A percentile compares a stretch with the other conserved stretches of the same genome.
Evolutionary conservation across 164 flowering plant species (phyloP).

Genomic region (Nymphaea colorata): DNA sequence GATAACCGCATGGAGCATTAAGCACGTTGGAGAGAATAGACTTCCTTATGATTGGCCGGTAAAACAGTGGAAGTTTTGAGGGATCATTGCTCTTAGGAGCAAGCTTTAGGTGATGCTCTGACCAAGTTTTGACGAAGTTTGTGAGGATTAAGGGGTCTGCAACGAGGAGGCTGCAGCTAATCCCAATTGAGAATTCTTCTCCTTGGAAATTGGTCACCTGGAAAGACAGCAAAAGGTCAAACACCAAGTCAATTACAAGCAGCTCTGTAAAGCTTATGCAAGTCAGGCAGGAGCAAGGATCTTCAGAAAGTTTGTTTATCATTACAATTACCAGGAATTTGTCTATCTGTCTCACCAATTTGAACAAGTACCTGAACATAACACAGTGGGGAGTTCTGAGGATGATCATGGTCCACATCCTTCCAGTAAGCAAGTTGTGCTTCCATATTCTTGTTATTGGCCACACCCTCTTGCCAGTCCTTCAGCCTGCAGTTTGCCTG

Average conservation of each 20-base stretch:
- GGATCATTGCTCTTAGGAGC: not conserved
- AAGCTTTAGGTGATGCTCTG: not conserved
- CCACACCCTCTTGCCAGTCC: conserved; percentile 1
- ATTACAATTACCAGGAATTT: too few species aligned
- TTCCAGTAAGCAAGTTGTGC: conserved; percentile 7
- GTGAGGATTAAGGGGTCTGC: not conserved
- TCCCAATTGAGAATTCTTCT: not conserved
- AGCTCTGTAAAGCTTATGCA: too few species aligned
- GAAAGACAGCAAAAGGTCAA: not conserved
- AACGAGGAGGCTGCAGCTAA: not conserved
- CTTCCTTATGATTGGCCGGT: not conserved
- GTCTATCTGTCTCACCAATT: too few species aligned
- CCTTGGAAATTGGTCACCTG: not conserved
- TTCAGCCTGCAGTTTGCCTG: conserved; percentile 1
- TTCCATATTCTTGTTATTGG: not conserved
- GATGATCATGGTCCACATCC: conserved; percentile 5
- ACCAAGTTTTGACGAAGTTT: not conserved
- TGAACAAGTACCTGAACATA: conserved; percentile 6
- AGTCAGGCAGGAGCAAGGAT: too few species aligned
- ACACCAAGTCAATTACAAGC: too few species aligned
- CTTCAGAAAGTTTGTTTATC: too few species aligned
- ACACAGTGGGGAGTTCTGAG: conserved; percentile 6
- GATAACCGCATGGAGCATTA: not conserved
- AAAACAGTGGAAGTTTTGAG: not conserved
- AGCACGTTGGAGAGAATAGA: not conserved